Percentiles rank a stretch among this genome's conserved stretches.
These are phyloP conservation scores for Aspergillus hancockii DNA, from an alignment of 495 filamentous ascomycete genomes.

Conservation along the genomic window DNA sequence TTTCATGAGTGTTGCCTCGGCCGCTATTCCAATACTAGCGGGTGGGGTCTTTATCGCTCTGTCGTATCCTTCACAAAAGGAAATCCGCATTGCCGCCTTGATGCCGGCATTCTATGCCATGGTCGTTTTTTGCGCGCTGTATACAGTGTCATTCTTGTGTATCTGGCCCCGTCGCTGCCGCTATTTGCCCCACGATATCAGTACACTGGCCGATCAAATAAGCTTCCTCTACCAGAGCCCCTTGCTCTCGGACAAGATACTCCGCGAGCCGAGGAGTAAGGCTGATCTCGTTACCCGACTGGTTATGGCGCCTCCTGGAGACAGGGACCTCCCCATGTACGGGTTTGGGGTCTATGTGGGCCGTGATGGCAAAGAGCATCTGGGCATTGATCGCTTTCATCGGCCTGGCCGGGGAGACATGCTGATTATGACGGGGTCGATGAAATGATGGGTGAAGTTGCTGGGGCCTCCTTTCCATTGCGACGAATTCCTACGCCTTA, in stretches of 20 bases:
- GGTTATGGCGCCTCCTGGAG: constrained; percentile 49
- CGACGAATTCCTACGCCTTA: not conserved
- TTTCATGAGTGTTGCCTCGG: constrained; percentile 61
- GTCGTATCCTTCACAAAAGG: constrained; percentile 51
- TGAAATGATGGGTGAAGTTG: constrained; percentile 22
- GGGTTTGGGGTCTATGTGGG: constrained; percentile 64
- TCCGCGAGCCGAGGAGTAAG: constrained; percentile 59
- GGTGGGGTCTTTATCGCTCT: constrained; percentile 83
- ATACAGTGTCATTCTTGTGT: constrained; percentile 62
- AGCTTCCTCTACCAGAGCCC: constrained; percentile 71
- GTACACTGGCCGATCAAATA: constrained; percentile 72
- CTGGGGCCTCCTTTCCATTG: not conserved
- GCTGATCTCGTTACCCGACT: constrained; percentile 64
- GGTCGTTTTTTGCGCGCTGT: constrained; percentile 64
- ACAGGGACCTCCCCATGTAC: constrained; percentile 52
- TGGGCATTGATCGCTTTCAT: constrained; percentile 63
- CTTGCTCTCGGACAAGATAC: constrained; percentile 66
- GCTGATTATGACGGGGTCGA: constrained; percentile 42
- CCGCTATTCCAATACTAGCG: constrained; percentile 70
- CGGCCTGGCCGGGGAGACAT: constrained; percentile 49
- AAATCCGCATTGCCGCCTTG: constrained; percentile 67
- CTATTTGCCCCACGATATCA: constrained; percentile 68
- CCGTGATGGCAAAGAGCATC: constrained; percentile 61
- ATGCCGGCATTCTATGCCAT: constrained; percentile 67
- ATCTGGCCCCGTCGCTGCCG: constrained; percentile 58